Base-by-base conservation (phyloP, 2,329 filamentous ascomycete species). In the Colletotrichum liaoningense region DNA sequence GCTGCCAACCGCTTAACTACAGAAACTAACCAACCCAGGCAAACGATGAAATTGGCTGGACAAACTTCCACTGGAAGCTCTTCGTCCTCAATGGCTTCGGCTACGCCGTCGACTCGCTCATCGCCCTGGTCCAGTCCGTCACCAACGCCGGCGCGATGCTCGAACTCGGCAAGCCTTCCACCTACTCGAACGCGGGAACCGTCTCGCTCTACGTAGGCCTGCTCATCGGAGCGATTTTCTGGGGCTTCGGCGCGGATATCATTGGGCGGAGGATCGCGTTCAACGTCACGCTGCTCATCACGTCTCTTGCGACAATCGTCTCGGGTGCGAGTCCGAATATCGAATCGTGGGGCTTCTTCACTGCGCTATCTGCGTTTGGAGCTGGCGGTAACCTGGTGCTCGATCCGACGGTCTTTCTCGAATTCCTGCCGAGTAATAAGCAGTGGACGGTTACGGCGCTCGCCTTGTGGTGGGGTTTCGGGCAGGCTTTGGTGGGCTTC, bases 371-470 rank as follows among this genome's bases (percentile, higher is more conserved):
- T 42, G 86, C 88, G 1, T 93, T 93, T 75, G 91, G 91, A 0
- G 88, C 83, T 1, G 91, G 91, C 16, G 91, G 91, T 1, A 93
- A 93, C 77, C 79, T 93, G 19, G 88, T 93, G 0, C 81, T 93
- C 3, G 90, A 92, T 75, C 92, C 90, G 19, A 85, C 85, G 3
- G 84, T 86, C 49, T 85, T 86, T 62, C 79, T 86, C 33, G 85
- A 86, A 73, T 86, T 84, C 63, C 78, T 86, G 1, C 85, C 85
- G 0, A 79, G 87, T 30, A 84, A 86, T 65, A 86, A 90, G 77
- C 91, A 93, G 78, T 93, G 91, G 90, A 85, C 93, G 22, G 78
- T 92, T 16, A 92, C 90, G 0, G 83, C 90, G n/a, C 85, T 93
- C 80, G 90, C 91, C 2, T 69, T 73, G 26, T 88, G 87, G 87